Base-by-base conservation (phyloP, 139 green algal genomes). In the Chlorella sp. region DNA sequence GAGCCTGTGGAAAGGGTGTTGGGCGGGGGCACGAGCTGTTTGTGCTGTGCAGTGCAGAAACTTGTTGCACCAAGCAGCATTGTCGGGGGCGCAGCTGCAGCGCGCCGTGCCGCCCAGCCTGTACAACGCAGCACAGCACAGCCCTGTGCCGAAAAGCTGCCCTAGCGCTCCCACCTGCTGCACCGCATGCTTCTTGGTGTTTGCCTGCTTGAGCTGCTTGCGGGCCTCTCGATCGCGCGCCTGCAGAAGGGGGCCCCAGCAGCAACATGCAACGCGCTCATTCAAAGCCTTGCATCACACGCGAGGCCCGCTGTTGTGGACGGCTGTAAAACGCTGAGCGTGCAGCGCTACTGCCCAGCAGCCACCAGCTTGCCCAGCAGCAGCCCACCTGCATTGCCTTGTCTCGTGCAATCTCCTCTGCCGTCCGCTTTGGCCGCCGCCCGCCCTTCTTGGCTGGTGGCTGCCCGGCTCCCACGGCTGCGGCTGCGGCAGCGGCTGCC, bases 341-440 rank as follows among this genome's bases (percentile, higher is more conserved):
- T n/a, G n/a, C n/a, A n/a, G n/a, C n/a, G n/a, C n/a, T n/a, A n/a
- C n/a, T n/a, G n/a, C n/a, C n/a, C n/a, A n/a, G n/a, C n/a, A n/a
- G n/a, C n/a, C n/a, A n/a, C n/a, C n/a, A n/a, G n/a, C n/a, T n/a
- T n/a, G n/a, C n/a, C n/a, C n/a, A n/a, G n/a, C n/a, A n/a, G n/a
- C n/a, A n/a, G n/a, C n/a, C n/a, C 32, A 70, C 74, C 74, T 81
- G 44, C 5, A 81, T 34, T 1, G 32, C 74, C 55, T 72, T 82
- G 26, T 82, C 76, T 20, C 25, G 34, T 36, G 56, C 76, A n/a
- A 72, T 72, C 36, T 82, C 76, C 26, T 82, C 76, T 28, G 20
- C 36, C 2, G 76, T 60, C 23, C 76, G 76, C 57, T 47, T 71
- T 6, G 76, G 57, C 25, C 34, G 75, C 75, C 60, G 23, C 23